Conservation (phyloP, 2,329 filamentous ascomycete genomes). For the Cladophialophora chaetospira region DNA sequence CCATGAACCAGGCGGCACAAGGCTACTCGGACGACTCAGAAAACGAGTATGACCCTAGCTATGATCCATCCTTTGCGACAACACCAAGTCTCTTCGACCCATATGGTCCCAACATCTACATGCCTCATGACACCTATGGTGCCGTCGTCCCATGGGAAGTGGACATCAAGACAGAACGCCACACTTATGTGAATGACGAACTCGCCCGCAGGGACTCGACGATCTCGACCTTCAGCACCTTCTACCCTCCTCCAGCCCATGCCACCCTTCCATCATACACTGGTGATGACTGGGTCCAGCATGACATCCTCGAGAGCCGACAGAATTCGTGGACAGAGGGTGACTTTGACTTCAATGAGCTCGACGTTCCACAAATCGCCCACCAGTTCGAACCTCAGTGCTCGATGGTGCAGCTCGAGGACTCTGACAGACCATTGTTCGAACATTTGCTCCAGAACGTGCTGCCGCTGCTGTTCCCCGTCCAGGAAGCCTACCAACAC, state of each 20-base stretch:
- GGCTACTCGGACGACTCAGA: slow-evolving; percentile 81
- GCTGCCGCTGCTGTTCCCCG: slow-evolving; percentile 84
- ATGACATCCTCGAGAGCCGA: slow-evolving; percentile 53
- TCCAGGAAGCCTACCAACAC: slow-evolving; percentile 86
- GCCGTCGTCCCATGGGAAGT: slow-evolving; percentile 75
- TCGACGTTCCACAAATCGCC: slow-evolving; percentile 73
- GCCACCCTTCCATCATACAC: slow-evolving; percentile 64
- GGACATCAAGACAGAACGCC: slow-evolving; percentile 92
- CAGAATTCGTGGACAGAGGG: slow-evolving; percentile 66
- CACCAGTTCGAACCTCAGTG: slow-evolving; percentile 51
- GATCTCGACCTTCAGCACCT: slow-evolving; percentile 91
- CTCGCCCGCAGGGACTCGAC: slow-evolving; percentile 83
- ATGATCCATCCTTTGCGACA: slow-evolving; percentile 66
- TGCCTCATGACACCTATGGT: slow-evolving; percentile 59
- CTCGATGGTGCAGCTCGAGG: slow-evolving; percentile 74
- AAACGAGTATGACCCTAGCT: slow-evolving; percentile 64
- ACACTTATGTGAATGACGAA: slow-evolving; percentile 90
- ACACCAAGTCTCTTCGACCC: slow-evolving; percentile 44
- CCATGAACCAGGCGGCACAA: slow-evolving; percentile 42
- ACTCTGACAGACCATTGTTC: slow-evolving; percentile 80
- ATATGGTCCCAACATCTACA: slow-evolving; percentile 50
- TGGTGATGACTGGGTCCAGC: slow-evolving; percentile 68
- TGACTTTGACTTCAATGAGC: slow-evolving; percentile 74
- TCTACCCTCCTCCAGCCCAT: slow-evolving; percentile 70
- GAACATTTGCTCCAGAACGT: slow-evolving; percentile 91